Base-by-base conservation (phyloP, 164 flowering plant species). In the Aristolochia contorta region DNA sequence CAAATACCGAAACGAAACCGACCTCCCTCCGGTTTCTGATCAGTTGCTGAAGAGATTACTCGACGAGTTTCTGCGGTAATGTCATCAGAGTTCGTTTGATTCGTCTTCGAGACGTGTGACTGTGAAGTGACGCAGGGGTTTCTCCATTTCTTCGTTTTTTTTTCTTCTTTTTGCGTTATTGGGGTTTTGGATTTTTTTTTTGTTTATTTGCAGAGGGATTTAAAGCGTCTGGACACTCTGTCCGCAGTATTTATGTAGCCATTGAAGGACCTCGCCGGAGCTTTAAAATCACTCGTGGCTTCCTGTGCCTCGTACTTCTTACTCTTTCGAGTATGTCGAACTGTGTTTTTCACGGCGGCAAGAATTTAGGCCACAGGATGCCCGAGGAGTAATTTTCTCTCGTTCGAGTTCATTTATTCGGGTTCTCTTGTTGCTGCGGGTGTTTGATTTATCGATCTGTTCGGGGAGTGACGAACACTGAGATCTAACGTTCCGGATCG, bases 201-300 rank as follows among this genome's bases (percentile, higher is more conserved):
- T 22, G 19, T 4, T 55, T 57, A 16, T 52, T 45, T 37, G 33
- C 23, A 22, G 21, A 23, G 18, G 32, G 50, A 54, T 53, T 62
- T 22, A 45, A 43, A 62, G 65, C 65, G 64, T 14, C 56, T 53
- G 64, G 19, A 69, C 37, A 55, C 50, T 60, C 54, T 56, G 65
- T 6, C 15, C 46, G 22, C 22, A 41, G 57, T 54, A 65, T 65
- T 66, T 54, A 66, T 57, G 63, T 48, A 46, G 59, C 56, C 54
- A 58, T 58, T 62, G 12, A 65, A 70, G 66, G 27, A 48, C 53
- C 59, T 70, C 48, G 7, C 25, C 22, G 46, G 63, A 54, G 56
- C 54, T 54, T 55, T 50, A 10, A 45, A 27, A 48, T 19, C 18
- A 13, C 6, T 12, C 32, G 27, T 32, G 45, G 65, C 58, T n/a